phyloP scores from a whole-genome alignment of 148 eudicot genomes.

The Fallopia convolvulus region DNA sequence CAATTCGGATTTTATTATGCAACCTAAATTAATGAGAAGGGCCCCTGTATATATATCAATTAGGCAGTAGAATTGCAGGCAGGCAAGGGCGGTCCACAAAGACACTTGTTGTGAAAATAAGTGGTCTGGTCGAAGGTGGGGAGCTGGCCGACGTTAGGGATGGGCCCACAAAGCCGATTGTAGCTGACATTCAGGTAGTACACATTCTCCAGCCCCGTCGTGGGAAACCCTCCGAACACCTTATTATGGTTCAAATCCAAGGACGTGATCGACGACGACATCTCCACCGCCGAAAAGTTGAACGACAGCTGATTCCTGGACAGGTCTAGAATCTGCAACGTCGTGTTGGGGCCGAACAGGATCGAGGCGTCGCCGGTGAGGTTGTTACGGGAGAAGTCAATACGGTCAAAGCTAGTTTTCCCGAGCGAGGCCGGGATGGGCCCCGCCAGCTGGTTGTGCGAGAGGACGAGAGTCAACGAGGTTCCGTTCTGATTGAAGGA shows the following conservation, averaged over 20 bases:
- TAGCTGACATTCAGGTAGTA: conserved; percentile 41
- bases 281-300: conserved; percentile 22
- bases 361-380: conserved; percentile 42
- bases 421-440: conserved; percentile 30
- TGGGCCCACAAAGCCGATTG: conserved; percentile 44
- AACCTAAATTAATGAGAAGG: no score
- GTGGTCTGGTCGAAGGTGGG: conserved; percentile 22
- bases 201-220: conserved; percentile 12
- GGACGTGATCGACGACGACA: conserved; percentile 15
- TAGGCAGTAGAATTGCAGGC: conserved; percentile 8
- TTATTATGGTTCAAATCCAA: conserved; percentile 48
- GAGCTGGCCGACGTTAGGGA: conserved; percentile 38
- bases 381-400: conserved; percentile 28
- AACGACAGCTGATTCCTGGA: conserved; percentile 40
- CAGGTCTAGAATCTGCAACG: conserved; percentile 11
- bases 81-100: conserved; percentile 54
- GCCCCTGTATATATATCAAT: not conserved
- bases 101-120: conserved; percentile 42
- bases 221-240: conserved; percentile 40
- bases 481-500: not conserved
- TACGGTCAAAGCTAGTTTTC: not conserved
- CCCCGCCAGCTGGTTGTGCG: conserved; percentile 35
- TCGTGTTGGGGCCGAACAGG: conserved; percentile 35
- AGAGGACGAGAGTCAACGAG: conserved; percentile 11
- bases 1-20: no score